phyloP scores from a whole-genome alignment of 192 early-diverging fungal species.

The Backusella sp. region DNA sequence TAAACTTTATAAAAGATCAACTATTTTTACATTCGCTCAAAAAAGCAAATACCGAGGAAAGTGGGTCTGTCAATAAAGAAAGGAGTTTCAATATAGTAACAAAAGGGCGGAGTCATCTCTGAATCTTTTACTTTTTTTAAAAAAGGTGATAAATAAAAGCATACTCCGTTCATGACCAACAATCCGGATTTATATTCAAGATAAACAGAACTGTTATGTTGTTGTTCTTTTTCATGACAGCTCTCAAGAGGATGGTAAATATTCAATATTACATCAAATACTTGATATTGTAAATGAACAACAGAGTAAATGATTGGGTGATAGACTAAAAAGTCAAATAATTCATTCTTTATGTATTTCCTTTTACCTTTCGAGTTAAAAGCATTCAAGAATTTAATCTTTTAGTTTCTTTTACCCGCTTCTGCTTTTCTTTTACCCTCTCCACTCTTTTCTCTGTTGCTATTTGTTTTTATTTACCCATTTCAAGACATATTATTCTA shows the following conservation, averaged over 20 bases:
- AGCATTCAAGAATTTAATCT: background rate
- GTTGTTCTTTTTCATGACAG: background rate
- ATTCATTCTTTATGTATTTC: background rate
- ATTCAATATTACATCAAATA: background rate
- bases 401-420: background rate
- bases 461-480: background rate
- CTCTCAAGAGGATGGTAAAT: background rate
- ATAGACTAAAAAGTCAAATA: background rate
- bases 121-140: background rate
- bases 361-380: background rate
- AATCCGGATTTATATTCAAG: background rate
- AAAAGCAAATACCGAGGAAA: too few species aligned
- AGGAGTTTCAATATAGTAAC: background rate
- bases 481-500: background rate
- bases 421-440: background rate
- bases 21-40: too few species aligned
- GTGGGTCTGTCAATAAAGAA: background rate
- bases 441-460: background rate
- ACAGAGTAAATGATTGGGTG: background rate
- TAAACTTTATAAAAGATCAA: too few species aligned
- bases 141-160: background rate
- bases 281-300: background rate
- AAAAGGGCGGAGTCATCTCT: background rate
- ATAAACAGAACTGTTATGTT: background rate
- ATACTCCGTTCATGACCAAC: background rate